Evolutionary conservation across 306 rosid species (phyloP).

Genomic region (Vigna radiata): DNA sequence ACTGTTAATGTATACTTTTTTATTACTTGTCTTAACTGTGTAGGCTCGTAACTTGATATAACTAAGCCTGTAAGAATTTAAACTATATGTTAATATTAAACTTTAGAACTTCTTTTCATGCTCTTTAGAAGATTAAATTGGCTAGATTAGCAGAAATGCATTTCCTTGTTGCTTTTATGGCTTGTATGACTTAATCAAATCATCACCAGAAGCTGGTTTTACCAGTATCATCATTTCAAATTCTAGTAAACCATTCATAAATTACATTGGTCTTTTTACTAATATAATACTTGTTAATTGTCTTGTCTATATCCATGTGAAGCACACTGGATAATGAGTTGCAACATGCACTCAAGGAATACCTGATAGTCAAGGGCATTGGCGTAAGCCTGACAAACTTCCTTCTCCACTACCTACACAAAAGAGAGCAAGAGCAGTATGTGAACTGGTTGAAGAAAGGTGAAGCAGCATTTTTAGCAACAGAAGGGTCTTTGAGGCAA

Average conservation of each 20-base stretch:
- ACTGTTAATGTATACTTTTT: neutral
- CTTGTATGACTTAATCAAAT: conserved; percentile 2
- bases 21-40: neutral
- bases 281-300: conserved; percentile 20
- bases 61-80: conserved; percentile 1
- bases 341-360: conserved; percentile 62
- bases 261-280: neutral
- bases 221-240: conserved; percentile 14
- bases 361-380: conserved; percentile 69
- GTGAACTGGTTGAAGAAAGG: conserved; percentile 74
- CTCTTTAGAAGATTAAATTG: conserved; percentile 14
- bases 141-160: neutral
- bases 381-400: conserved; percentile 65
- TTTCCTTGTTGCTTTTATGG: conserved; percentile 17
- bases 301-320: conserved; percentile 38
- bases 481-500: conserved; percentile 44
- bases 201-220: conserved; percentile 7
- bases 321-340: conserved; percentile 60
- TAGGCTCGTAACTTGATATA: conserved; percentile 2
- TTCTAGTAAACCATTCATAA: neutral
- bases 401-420: conserved; percentile 69
- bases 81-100: neutral
- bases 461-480: conserved; percentile 54
- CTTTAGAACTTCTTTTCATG: neutral
- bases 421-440: conserved; percentile 75